Base-by-base conservation (phyloP, 768 basidiomycete species). In the Hysterangium stoloniferum region DNA sequence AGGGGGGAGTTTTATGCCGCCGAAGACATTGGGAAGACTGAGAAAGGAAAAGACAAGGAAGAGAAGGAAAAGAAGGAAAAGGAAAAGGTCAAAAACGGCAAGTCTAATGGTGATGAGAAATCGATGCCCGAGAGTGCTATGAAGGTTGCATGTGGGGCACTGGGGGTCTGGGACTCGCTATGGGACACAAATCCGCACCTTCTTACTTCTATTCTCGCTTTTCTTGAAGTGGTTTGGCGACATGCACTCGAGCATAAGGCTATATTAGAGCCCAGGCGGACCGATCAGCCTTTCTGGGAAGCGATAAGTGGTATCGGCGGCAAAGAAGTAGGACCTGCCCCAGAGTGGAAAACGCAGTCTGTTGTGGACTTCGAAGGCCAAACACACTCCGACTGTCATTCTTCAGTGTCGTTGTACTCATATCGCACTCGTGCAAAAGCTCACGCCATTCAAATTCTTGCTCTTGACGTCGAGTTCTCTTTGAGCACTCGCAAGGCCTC, bases 121-220 rank as follows among this genome's bases (percentile, higher is more conserved):
- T 28, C 3, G 8, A 31, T 41, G 13, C 62, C 65, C 24, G n/a
- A n/a, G n/a, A 90, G 79, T 52, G 87, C 86, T 0, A 63, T 93
- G 8, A 76, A 76, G 48, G 74, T 82, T 6, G 89, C 87, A 1
- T 69, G 75, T 6, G 76, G 84, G 29, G 77, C 80, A 52, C 66
- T 94, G 6, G 71, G 69, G 5, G 73, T 71, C 38, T 91, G 88
- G 88, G 78, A 79, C 43, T 77, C 78, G 22, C 70, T 85, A 38
- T 90, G 89, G 84, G 79, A 85, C 36, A 64, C 75, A 25, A 87
- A 88, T 54, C 88, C 92, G 0, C 75, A 82, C 17, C 68, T 93
- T 7, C 72, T 96, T 11, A 75, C 83, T 0, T 79, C 82, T 9
- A 75, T 88, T 17, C 66, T 95, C 42, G 72, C 77, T 4, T 95